Evolutionary conservation across 805 yeast genomes (phyloP).

Genomic region (Cyberlindnera sargentensis): DNA sequence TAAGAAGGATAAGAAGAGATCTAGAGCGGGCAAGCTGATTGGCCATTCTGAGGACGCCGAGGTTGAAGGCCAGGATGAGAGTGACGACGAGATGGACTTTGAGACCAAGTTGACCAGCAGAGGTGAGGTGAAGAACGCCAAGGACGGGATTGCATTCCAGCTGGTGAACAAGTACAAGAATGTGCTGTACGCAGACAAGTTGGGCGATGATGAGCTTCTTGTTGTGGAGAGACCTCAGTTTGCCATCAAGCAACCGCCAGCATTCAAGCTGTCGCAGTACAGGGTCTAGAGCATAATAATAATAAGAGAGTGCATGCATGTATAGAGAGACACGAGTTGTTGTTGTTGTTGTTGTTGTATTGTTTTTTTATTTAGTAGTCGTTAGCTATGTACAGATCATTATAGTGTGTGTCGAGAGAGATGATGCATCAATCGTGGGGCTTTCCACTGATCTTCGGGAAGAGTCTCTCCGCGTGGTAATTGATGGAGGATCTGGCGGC

Average conservation of each 20-base stretch:
- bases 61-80: conserved; percentile 11
- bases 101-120: conserved; percentile 25
- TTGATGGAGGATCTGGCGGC: conserved; percentile 37
- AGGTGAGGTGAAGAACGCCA: conserved; percentile 19
- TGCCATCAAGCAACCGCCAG: conserved; percentile 50
- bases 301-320: neutral
- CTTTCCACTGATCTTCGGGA: conserved; percentile 42
- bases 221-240: conserved; percentile 72
- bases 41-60: conserved; percentile 31
- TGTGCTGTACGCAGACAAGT: conserved; percentile 46
- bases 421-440: conserved; percentile 29
- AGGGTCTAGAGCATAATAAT: conserved; percentile 28
- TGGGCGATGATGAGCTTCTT: conserved; percentile 30
- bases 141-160: conserved; percentile 50
- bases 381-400: neutral
- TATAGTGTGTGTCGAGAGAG: neutral
- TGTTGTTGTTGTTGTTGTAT: no score
- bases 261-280: conserved; percentile 56
- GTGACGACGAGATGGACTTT: conserved; percentile 21
- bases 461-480: conserved; percentile 46
- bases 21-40: conserved; percentile 36
- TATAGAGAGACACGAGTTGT: no score
- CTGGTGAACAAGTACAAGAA: conserved; percentile 71
- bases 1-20: conserved; percentile 29
- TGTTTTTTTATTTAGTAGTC: no score